These are phyloP conservation scores for Cucumis cinereus DNA, from an alignment of 306 rosid species.

Conservation along the genomic window DNA sequence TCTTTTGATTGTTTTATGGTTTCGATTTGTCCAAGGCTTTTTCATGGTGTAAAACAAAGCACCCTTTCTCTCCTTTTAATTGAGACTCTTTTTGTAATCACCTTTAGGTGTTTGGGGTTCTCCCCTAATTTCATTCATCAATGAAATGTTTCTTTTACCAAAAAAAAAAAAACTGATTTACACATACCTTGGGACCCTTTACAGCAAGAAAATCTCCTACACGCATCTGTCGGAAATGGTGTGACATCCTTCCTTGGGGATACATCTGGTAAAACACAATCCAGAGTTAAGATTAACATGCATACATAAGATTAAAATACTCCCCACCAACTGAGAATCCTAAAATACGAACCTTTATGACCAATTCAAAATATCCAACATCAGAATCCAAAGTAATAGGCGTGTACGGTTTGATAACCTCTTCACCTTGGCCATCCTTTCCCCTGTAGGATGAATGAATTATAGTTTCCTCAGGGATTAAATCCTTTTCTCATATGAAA, in stretches of 20 bases:
- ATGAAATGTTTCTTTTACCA: no score
- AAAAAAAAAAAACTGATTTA: no score
- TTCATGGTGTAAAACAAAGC: no score
- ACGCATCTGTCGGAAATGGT: slow-evolving; percentile 90
- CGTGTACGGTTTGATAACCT: slow-evolving; percentile 82
- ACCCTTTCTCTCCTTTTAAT: no score
- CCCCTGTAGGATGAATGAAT: slow-evolving; percentile 42
- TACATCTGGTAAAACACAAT: slow-evolving; percentile 49
- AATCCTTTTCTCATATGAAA: neutral
- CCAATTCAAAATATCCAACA: slow-evolving; percentile 83
- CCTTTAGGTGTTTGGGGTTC: no score
- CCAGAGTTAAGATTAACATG: neutral
- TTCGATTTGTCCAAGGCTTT: no score
- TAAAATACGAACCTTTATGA: slow-evolving; percentile 54
- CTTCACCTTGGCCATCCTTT: slow-evolving; percentile 76
- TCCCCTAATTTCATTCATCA: no score
- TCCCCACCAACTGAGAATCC: neutral
- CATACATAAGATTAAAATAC: neutral
- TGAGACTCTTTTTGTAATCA: no score
- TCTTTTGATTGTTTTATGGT: no score
- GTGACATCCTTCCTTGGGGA: slow-evolving; percentile 99
- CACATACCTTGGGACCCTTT: slow-evolving; percentile 82
- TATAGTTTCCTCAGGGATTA: neutral
- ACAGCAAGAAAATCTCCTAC: slow-evolving; percentile 80
- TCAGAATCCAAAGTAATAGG: slow-evolving; percentile 96